These are phyloP conservation scores for Phytopythium chamaehyphon DNA, from an alignment of 352 stramenopile genomes.

Conservation along the genomic window DNA sequence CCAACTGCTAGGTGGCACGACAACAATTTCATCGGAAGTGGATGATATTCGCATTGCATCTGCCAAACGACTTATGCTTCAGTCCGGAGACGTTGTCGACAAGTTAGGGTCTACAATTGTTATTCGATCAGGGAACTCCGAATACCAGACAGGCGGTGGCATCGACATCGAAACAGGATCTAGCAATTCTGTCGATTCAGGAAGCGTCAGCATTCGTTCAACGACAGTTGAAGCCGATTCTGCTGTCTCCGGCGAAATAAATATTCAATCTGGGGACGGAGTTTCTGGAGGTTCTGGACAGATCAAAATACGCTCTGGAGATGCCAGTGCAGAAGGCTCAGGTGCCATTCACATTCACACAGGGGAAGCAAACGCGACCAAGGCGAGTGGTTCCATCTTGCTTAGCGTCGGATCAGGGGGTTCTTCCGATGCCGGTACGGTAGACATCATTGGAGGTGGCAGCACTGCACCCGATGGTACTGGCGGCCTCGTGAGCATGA, in stretches of 20 bases:
- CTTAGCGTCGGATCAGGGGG: constrained; percentile 13
- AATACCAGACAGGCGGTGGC: constrained; percentile 30
- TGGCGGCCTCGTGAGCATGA: not conserved
- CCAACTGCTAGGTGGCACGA: constrained; percentile 32
- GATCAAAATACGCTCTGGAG: constrained; percentile 15
- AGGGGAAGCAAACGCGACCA: constrained; percentile 2
- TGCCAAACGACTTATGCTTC: constrained; percentile 24
- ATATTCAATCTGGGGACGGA: constrained; percentile 16
- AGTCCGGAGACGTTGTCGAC: constrained; percentile 26
- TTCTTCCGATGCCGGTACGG: constrained; percentile 1
- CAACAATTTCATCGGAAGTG: constrained; percentile 38
- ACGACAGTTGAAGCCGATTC: constrained; percentile 11
- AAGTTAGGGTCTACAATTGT: constrained; percentile 31
- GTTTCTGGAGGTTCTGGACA: constrained; percentile 12
- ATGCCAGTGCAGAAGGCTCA: constrained; percentile 10
- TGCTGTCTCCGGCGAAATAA: constrained; percentile 15
- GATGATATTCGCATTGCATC: constrained; percentile 26
- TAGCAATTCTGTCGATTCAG: constrained; percentile 28
- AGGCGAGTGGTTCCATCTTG: constrained; percentile 9
- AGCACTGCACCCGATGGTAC: constrained; percentile 2
- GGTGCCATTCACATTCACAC: constrained; percentile 16
- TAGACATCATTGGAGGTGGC: constrained; percentile 4
- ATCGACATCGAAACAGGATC: constrained; percentile 30
- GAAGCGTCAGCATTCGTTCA: constrained; percentile 16
- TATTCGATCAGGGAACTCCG: constrained; percentile 31